Evolutionary conservation across 768 basidiomycete genomes (phyloP), one percentile per base, ranked within the genome.

Genomic region (Phallus indusiatus): DNA sequence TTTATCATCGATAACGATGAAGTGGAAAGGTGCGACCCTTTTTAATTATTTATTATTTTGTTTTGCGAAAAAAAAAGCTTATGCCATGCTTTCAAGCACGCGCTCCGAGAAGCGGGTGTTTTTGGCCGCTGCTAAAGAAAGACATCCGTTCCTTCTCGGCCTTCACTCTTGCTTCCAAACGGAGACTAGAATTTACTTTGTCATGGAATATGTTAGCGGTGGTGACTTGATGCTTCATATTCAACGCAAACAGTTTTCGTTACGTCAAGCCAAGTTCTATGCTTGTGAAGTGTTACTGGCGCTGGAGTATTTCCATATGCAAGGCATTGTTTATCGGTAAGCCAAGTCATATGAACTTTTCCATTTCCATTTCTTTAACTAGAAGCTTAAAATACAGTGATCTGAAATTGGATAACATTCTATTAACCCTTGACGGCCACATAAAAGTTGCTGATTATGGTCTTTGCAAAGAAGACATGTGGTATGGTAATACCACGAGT

Each of bases 1-100:
- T 98, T 99, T 69, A 98, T 99, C 71, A 98, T 99, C 66, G 96
- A 99, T 71, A 98, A 99, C 62, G 96, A 99, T 72, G 96, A 98
- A 77, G 94, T 99, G 2, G 96, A 98, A 74, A 96, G 94, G 95
- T 95, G 64, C 58, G 79, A 62, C 60, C 53, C 42, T 34, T 21
- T 33, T 46, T 34, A 34, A 24, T 24, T 18, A 4, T 46, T 20
- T 58, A n/a, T 18, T 50, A 22, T 54, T 42, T 47, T 12, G 22
- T 21, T 50, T 18, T 16, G 1, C 34, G 21, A 52, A 10, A 37
- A 52, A 10, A 37, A 55, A 3, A 18, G 47, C 54, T 53, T 33
- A 48, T 47, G 35, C 7, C 14, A 22, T 20, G 56, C 16, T 48
- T 22, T 63, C 28, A 28, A 98, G 96, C 66, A 98, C 96, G 18